Base-by-base conservation (phyloP, 257 asterid species). In the Paulownia fortunei region DNA sequence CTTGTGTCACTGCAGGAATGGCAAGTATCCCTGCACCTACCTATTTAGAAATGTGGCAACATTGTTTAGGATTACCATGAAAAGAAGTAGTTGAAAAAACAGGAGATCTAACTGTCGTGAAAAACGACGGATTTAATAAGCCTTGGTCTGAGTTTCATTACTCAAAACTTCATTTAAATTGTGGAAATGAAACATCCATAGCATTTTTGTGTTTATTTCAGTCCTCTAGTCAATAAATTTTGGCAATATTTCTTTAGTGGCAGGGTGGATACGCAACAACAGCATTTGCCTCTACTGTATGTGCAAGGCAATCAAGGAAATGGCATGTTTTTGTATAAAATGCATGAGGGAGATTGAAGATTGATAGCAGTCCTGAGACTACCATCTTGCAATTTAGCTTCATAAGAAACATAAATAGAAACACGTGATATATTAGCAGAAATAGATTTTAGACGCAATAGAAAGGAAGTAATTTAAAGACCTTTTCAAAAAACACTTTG, bases 21-120 rank as follows among this genome's bases (percentile, higher is more conserved):
- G 98, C 98, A 68, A 94, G 97, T 79, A 94, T 92, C 55, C 98
- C 97, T 30, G 97, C 98, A 46, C 98, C 98, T 64, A 94, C 80
- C 97, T 94, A 77, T 84, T 74, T 21, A 52, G 52, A 32, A 24
- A 69, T 42, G 30, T 15, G 21, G 55, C 46, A 59, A 58, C 10
- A 73, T 21, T 42, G 7, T 55, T 24, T 36, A 44, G 10, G 26
- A 39, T 16, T 62, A 37, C 52, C 82, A 59, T 55, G 54, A 71
- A 42, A 52, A 6, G 55, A 49, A 74, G 67, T 3, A 16, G 36
- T 68, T 41, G 66, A 34, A 54, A 34, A 54, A 16, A 55, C 65
- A 52, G 74, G 13, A 70, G 51, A 24, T n/a, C 6, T 47, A 24
- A 32, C 23, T 3, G 44, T 49, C 49, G 7, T 15, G 41, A 19